Evolutionary conservation across 352 stramenopile genomes (phyloP), one percentile per base, ranked within the genome.

Genomic region (Aphanomyces stellatus): DNA sequence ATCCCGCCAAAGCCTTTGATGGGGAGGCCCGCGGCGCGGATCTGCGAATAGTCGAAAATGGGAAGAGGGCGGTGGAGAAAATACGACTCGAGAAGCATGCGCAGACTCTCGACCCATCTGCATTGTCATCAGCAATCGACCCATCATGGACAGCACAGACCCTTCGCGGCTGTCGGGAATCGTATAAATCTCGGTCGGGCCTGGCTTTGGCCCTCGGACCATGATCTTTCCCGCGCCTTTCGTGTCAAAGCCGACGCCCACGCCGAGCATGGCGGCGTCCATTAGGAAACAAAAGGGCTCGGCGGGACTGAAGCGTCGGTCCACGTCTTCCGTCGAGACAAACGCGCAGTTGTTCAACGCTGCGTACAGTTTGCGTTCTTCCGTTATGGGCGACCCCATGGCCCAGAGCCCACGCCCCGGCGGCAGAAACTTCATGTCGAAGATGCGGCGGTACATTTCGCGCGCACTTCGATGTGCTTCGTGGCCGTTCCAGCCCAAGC

Each of bases 281-380:
- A 98, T 98, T n/a, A 97, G 76, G 71, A 98, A 98, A 65, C 85
- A 95, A 64, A 98, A 98, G 1, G 92, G 89, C 49, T 88, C 76
- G 0, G 86, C 76, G 2, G 90, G 85, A 0, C 81, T 85, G 10
- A 62, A 30, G 8, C 86, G 55, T 63, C 88, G 61, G 0, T 73
- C 69, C 25, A 96, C 72, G 43, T 95, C 87, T 3, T 72, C 72
- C 0, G 91, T 98, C 19, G 82, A 95, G 4, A 98, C 90, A 61
- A 98, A 98, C 17, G 91, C 91, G 69, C 91, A 98, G 74, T 98
- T 97, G 76, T 98, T 98, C 22, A 98, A 76, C 22, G 91, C 90
- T 0, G 90, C 90, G 42, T 83, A 96, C 4, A 97, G 78, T 17
- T 74, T 72, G 30, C 88, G 81, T 19, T 88, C 80, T 46, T 88